Evolutionary conservation across 2,329 filamentous ascomycete genomes (phyloP), one percentile per base, ranked within the genome.

Genomic region (Colletotrichum eleusines): DNA sequence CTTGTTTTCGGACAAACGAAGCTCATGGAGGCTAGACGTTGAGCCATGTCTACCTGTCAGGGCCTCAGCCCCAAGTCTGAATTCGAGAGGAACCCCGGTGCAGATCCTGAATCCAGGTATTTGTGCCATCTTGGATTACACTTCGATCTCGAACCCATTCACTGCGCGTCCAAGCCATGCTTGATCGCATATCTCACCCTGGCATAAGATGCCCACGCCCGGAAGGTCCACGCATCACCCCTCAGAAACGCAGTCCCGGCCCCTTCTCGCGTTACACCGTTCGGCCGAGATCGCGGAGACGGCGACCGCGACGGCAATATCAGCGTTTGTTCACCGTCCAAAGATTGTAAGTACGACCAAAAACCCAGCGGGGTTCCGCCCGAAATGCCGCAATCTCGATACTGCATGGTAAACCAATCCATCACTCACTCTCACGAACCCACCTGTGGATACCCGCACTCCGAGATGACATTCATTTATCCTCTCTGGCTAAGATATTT

Each of bases 251-350:
- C 31, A 66, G 67, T 50, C 63, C 63, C 42, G n/a, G 61, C 42
- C 50, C n/a, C 57, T 70, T 26, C 28, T 61, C 12, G 28, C 57
- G 67, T 67, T 66, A 46, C 40, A 67, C 31, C 38, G 61, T 50
- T 64, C 68, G 68, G 68, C 68, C 64, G 68, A 68, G 68, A 68
- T 63, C 64, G 64, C 64, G 68, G 64, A 68, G 63, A 63, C 68
- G 35, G 63, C 57, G 62, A 68, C 58, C 35, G 63, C 50, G 53
- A 68, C 58, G 51, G 64, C 51, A 68, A 46, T 38, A 58, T 63
- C 68, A 63, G 58, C 64, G 58, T 68, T 68, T 71, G 68, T 26
- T 44, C 51, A 63, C 51, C 58, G 64, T 63, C 53, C 63, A 35
- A 38, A 48, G 62, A 35, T 48, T 50, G 48, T 51, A 28, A 44